Evolutionary conservation across 2,329 filamentous ascomycete species (phyloP).

Genomic region (Penicillium sp.): DNA sequence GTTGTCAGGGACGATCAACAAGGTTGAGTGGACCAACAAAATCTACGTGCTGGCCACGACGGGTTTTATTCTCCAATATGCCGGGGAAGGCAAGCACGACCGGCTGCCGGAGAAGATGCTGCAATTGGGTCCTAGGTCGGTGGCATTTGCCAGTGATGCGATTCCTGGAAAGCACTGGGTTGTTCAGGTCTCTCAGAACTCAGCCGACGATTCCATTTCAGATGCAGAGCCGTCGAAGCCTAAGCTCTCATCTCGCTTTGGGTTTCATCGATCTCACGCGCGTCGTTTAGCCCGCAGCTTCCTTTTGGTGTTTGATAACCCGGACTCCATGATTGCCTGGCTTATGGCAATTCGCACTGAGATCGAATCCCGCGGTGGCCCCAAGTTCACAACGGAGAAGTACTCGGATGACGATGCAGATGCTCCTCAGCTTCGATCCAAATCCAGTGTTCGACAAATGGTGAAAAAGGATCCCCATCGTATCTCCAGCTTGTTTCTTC

Average conservation of each 20-base stretch:
- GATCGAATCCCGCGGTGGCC: slow-evolving; percentile 49
- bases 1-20: slow-evolving; percentile 38
- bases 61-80: slow-evolving; percentile 49
- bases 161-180: slow-evolving; percentile 52
- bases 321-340: slow-evolving; percentile 49
- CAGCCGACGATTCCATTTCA: slow-evolving; percentile 29
- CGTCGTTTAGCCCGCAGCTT: slow-evolving; percentile 41
- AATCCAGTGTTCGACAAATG: slow-evolving; percentile 31
- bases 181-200: slow-evolving; percentile 45
- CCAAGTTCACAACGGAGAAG: slow-evolving; percentile 43
- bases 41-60: slow-evolving; percentile 46
- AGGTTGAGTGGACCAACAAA: slow-evolving; percentile 46
- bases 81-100: slow-evolving; percentile 45
- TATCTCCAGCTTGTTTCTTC: slow-evolving; percentile 32
- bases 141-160: slow-evolving; percentile 51
- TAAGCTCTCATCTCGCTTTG: slow-evolving; percentile 37
- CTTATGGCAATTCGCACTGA: slow-evolving; percentile 45
- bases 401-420: slow-evolving; percentile 30
- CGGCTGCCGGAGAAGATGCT: slow-evolving; percentile 50
- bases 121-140: slow-evolving; percentile 46
- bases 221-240: slow-evolving; percentile 33
- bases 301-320: slow-evolving; percentile 45
- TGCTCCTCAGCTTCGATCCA: slow-evolving; percentile 25
- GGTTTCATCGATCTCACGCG: slow-evolving; percentile 35
- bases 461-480: slow-evolving; percentile 38